phyloP scores from a whole-genome alignment of 1,284 basidiomycete species.

The Exobasidium rhododendri region DNA sequence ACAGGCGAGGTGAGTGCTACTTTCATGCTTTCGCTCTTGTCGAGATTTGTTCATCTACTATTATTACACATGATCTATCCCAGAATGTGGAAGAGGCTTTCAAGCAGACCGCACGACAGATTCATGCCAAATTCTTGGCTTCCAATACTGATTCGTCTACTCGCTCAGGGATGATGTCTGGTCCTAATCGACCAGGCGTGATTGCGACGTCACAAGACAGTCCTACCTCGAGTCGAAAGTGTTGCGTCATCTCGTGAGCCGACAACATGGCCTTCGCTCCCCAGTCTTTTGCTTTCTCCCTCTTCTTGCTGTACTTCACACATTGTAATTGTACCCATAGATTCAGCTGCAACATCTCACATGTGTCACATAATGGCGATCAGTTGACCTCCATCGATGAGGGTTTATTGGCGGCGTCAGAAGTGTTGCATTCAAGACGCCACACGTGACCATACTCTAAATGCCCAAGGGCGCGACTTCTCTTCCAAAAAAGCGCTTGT shows the following conservation, averaged over 20 bases:
- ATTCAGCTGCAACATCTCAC: too few relatives aligned
- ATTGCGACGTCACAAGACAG: neutral
- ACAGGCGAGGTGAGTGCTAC: conserved; percentile 9
- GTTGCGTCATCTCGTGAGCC: conserved; percentile 4
- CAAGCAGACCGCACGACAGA: conserved; percentile 29
- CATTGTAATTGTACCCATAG: neutral
- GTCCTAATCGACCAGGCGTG: conserved; percentile 9
- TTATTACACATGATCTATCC: too few relatives aligned
- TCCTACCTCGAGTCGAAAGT: neutral
- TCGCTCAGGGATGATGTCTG: neutral
- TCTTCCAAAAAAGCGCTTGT: neutral
- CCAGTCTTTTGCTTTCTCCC: too few relatives aligned
- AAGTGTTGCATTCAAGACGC: too few relatives aligned
- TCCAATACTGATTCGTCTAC: neutral
- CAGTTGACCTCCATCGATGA: too few relatives aligned
- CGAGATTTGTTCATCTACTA: too few relatives aligned
- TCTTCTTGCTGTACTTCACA: neutral
- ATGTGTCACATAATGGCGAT: neutral
- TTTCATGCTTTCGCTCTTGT: too few relatives aligned
- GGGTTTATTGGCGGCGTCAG: too few relatives aligned
- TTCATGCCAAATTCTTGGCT: conserved; percentile 32
- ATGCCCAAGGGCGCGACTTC: neutral
- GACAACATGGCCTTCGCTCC: too few relatives aligned
- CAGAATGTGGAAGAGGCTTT: conserved; percentile 37
- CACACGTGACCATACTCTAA: neutral